phyloP scores from a whole-genome alignment of 2,329 filamentous ascomycete genomes.

The Verticillium tricorpus region DNA sequence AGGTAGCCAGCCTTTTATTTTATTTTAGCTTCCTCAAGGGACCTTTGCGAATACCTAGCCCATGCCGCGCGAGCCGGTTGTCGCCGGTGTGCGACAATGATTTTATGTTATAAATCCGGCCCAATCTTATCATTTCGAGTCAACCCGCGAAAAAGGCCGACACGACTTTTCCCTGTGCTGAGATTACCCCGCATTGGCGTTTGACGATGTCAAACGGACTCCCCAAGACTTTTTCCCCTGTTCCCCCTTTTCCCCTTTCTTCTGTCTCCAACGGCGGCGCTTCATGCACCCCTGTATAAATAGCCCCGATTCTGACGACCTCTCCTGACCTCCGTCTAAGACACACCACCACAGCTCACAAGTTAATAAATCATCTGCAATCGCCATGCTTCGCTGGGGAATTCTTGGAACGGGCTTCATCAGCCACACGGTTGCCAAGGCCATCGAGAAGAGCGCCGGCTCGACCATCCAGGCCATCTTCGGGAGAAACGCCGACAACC shows the following conservation, averaged over 20 bases:
- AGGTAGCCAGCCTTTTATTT: too few relatives aligned
- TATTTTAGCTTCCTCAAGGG: too few relatives aligned
- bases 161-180: neutral
- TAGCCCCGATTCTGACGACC: neutral
- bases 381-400: slow-evolving; percentile 20
- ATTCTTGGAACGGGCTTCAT: slow-evolving; percentile 24
- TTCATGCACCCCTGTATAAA: neutral
- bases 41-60: neutral
- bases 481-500: slow-evolving; percentile 17
- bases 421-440: slow-evolving; percentile 18
- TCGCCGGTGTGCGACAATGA: neutral
- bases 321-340: neutral
- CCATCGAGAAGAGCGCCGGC: slow-evolving; percentile 6
- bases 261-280: neutral
- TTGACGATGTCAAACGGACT: neutral
- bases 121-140: neutral
- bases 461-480: slow-evolving; percentile 21
- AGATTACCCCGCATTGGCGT: neutral
- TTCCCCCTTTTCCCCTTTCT: neutral
- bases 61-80: neutral
- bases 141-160: neutral
- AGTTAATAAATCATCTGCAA: neutral
- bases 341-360: neutral
- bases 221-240: neutral
- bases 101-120: neutral